Conservation (phyloP, 2,329 filamentous ascomycete species). For the Cephalotrichum gorgonifer region DNA sequence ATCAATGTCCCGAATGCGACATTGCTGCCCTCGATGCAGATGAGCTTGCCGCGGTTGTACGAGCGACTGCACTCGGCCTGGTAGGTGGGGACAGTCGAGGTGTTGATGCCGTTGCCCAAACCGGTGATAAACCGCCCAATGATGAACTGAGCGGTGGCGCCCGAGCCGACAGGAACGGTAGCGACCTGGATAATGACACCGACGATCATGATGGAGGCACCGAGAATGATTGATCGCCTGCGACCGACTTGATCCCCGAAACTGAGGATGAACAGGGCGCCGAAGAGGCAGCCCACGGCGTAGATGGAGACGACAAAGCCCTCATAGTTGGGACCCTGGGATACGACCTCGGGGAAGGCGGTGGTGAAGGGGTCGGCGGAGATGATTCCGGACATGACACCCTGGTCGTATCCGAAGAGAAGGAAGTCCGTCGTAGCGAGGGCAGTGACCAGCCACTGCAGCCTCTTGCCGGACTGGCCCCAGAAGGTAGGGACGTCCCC, state of each 20-base stretch:
- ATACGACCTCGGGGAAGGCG: conserved; percentile 25
- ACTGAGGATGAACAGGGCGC: conserved; percentile 19
- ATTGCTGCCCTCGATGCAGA: conserved; percentile 43
- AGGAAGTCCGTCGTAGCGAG: conserved; percentile 55
- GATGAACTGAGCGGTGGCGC: conserved; percentile 32
- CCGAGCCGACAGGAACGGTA: conserved; percentile 38
- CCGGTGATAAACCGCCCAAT: conserved; percentile 45
- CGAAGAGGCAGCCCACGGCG: conserved; percentile 6
- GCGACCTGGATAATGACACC: conserved; percentile 50
- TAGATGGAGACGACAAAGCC: conserved; percentile 8
- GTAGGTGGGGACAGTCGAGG: conserved; percentile 43
- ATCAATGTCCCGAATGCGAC: conserved; percentile 31
- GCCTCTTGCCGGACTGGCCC: conserved; percentile 46
- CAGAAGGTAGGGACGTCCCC: conserved; percentile 33
- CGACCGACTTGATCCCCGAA: conserved; percentile 50
- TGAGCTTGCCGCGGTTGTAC: conserved; percentile 43
- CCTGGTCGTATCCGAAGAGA: conserved; percentile 48
- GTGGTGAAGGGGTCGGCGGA: conserved; percentile 37
- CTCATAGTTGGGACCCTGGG: not conserved
- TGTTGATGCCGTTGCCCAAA: conserved; percentile 46
- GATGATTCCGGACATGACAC: conserved; percentile 44
- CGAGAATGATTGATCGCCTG: conserved; percentile 47
- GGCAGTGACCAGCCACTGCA: conserved; percentile 48
- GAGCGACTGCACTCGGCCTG: conserved; percentile 40
- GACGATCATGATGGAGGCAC: conserved; percentile 43